Evolutionary conservation across 371 early-diverging fungal genomes (phyloP).

Genomic region (Lichtheimia ornata): DNA sequence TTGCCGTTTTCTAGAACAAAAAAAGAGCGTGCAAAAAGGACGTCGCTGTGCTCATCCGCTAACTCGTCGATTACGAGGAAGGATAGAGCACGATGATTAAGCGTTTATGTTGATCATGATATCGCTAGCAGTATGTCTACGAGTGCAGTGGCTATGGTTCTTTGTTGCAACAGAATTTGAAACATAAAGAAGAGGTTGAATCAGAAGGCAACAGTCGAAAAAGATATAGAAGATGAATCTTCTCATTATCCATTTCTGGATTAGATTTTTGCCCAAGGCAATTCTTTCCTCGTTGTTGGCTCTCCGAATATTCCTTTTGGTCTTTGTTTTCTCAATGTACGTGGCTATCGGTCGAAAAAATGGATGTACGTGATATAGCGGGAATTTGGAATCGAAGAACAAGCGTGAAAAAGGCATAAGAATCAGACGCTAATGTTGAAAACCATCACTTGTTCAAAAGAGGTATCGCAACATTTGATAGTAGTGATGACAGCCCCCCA

Average conservation of each 20-base stretch:
- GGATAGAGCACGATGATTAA: too few relatives aligned
- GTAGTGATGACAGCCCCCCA: neutral
- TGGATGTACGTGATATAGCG: too few relatives aligned
- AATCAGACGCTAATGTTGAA: neutral
- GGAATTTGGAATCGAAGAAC: neutral
- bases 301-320: neutral
- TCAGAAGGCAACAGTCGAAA: neutral
- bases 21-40: too few relatives aligned
- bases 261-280: neutral
- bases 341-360: too few relatives aligned
- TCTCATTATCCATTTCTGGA: constrained; percentile 1
- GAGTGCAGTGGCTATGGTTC: too few relatives aligned
- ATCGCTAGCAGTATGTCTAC: too few relatives aligned
- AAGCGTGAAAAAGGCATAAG: neutral
- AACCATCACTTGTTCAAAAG: neutral
- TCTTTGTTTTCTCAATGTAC: neutral
- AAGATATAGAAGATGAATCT: neutral
- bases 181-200: neutral
- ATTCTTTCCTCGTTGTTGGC: neutral
- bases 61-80: too few relatives aligned
- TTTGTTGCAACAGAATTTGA: neutral
- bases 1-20: too few relatives aligned
- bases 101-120: too few relatives aligned
- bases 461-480: neutral
- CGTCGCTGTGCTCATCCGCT: too few relatives aligned